Evolutionary conservation across 2,329 filamentous ascomycete species (phyloP).

Genomic region (Bertia moriformis): DNA sequence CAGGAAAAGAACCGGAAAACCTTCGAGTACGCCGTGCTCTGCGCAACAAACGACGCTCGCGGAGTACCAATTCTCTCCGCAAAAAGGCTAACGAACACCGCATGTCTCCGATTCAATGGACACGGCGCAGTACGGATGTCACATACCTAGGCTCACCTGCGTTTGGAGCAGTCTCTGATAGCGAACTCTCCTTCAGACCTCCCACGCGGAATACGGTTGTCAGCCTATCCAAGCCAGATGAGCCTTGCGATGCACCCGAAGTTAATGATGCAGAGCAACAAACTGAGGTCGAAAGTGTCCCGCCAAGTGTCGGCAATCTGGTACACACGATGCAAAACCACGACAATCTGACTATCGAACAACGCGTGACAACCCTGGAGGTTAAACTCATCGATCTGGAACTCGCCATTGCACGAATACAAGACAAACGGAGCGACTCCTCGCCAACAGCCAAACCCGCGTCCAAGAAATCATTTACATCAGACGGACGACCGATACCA

Average conservation of each 20-base stretch:
- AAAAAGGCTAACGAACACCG: slow-evolving; percentile 16
- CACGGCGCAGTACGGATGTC: slow-evolving; percentile 21
- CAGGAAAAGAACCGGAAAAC: too few relatives aligned
- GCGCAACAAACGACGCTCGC: slow-evolving; percentile 21
- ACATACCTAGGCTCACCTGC: slow-evolving; percentile 9
- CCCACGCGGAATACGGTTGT: slow-evolving; percentile 6
- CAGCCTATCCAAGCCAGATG: slow-evolving; percentile 4
- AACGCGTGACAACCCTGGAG: slow-evolving; percentile 29
- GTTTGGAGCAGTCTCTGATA: slow-evolving; percentile 10
- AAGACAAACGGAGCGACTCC: slow-evolving; percentile 13
- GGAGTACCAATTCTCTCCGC: slow-evolving; percentile 23
- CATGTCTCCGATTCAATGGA: slow-evolving; percentile 23
- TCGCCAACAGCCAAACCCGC: slow-evolving; percentile 5
- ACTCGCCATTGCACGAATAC: slow-evolving; percentile 29
- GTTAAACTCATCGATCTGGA: slow-evolving; percentile 33
- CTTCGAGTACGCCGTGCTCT: too few relatives aligned
- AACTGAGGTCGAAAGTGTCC: background rate
- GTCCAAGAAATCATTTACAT: slow-evolving; percentile 3
- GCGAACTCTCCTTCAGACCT: slow-evolving; percentile 13
- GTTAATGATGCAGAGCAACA: background rate
- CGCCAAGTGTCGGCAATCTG: slow-evolving; percentile 16
- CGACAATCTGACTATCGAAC: slow-evolving; percentile 21
- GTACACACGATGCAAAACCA: slow-evolving; percentile 21
- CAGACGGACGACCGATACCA: too few relatives aligned
- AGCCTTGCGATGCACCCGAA: slow-evolving; percentile 6